Evolutionary conservation across 2,329 filamentous ascomycete species (phyloP).

Genomic region (Bipolaris oryzae): DNA sequence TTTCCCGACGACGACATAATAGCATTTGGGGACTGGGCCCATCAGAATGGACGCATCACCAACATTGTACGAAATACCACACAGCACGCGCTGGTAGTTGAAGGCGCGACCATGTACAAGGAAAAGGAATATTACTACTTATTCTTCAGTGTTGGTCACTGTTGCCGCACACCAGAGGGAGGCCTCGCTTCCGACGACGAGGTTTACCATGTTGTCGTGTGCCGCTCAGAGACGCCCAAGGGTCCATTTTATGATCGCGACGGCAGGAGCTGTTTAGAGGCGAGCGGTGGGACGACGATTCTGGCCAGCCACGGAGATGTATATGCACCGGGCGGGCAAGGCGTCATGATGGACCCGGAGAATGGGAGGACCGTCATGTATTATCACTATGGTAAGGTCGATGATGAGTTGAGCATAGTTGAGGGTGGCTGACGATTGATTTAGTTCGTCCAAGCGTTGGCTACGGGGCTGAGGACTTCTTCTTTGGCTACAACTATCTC

Average conservation of each 20-base stretch:
- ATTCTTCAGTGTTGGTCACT: conserved; percentile 65
- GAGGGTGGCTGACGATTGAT: conserved; percentile 7
- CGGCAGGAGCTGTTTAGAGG: conserved; percentile 50
- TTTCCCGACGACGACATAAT: conserved; percentile 11
- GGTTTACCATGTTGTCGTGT: conserved; percentile 69
- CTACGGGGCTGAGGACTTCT: conserved; percentile 32
- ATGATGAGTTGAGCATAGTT: neutral
- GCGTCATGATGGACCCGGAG: conserved; percentile 27
- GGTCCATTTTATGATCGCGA: conserved; percentile 55
- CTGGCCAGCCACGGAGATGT: conserved; percentile 60
- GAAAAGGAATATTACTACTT: conserved; percentile 62
- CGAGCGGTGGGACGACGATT: conserved; percentile 64
- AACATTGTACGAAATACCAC: conserved; percentile 31
- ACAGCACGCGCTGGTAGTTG: conserved; percentile 40
- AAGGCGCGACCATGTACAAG: conserved; percentile 62
- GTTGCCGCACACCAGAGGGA: conserved; percentile 60
- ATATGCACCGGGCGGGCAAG: conserved; percentile 45
- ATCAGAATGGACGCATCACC: conserved; percentile 8
- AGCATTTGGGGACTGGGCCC: conserved; percentile 13
- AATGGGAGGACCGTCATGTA: conserved; percentile 31
- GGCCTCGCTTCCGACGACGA: conserved; percentile 57
- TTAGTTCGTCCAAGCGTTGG: conserved; percentile 33
- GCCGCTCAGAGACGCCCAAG: conserved; percentile 57
- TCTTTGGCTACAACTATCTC: conserved; percentile 41
- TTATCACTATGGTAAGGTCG: conserved; percentile 41